Base-by-base conservation (phyloP, 768 basidiomycete species). In the Trametes cinnabarina region DNA sequence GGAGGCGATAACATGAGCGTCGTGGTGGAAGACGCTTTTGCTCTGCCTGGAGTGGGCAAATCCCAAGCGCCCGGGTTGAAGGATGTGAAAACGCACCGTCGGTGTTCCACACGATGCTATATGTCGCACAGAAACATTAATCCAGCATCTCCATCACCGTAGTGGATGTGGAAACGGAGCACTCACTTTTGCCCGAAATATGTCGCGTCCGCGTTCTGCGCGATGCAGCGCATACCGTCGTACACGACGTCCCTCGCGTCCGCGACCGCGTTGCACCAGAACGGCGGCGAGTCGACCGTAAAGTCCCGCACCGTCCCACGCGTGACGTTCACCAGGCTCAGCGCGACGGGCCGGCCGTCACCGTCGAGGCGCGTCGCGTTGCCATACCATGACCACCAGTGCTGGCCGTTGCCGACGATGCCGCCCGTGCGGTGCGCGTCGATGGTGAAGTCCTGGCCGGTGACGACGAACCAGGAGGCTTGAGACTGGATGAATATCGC, bases 401-500 rank as follows among this genome's bases (percentile, higher is more conserved):
- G 69, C 79, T 82, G 83, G 34, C 83, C 83, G 63, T 85, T 83
- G 19, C 84, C 84, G 65, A 80, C 72, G 49, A 86, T 81, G 2
- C 83, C 83, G 25, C 83, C 83, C 1, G 72, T 74, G 63, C 76
- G 75, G 65, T 84, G 80, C 2, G 77, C 84, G 65, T 84, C 79
- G 58, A 85, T 76, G 15, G 71, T 72, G 57, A 85, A 85, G 70
- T 84, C 76, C 28, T 70, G 70, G 3, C 83, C 83, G 3, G 82
- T 82, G 34, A 85, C 72, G 48, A 85, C 79, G 62, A 85, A 85
- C 82, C 83, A 85, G 6, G 84, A 85, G 2, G 83, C 81, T 72
- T 85, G 84, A 61, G 71, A 78, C 72, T 84, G 83, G 54, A 85
- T 82, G 66, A 82, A 83, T 23, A 85, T 79, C n/a, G 82, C 82